A percentile compares a stretch with the other conserved stretches of the same genome.
phyloP scores from a whole-genome alignment of 768 basidiomycete species.

The Leucogyrophana mollusca region DNA sequence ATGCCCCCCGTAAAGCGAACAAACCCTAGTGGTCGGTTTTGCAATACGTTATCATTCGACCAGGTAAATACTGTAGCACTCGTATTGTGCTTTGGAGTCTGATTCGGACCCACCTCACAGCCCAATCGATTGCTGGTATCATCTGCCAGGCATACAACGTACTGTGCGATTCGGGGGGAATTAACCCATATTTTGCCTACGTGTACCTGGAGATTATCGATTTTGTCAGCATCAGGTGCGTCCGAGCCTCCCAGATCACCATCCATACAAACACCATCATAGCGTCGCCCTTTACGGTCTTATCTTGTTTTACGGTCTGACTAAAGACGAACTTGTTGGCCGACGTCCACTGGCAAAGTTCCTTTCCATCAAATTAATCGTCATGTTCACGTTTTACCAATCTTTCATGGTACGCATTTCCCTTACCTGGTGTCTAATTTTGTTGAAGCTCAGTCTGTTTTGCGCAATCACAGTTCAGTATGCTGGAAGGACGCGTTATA shows the following conservation, averaged over 20 bases:
- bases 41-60: constrained; percentile 82
- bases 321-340: constrained; percentile 74
- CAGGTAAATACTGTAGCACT: constrained; percentile 31
- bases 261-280: neutral
- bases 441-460: neutral
- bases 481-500: constrained; percentile 69
- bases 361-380: constrained; percentile 80
- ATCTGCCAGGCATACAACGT: constrained; percentile 69
- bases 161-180: constrained; percentile 66
- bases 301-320: constrained; percentile 79
- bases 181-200: constrained; percentile 57
- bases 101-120: constrained; percentile 1
- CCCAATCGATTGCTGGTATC: constrained; percentile 68
- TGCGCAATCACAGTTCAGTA: constrained; percentile 48
- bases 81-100: neutral
- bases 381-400: constrained; percentile 90
- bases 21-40: constrained; percentile 75
- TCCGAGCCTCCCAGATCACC: neutral
- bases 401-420: constrained; percentile 59
- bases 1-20: constrained; percentile 1
- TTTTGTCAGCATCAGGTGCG: constrained; percentile 79
- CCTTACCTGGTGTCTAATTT: neutral
- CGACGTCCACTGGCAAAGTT: constrained; percentile 83
- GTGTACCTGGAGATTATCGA: constrained; percentile 73
- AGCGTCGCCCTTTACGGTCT: constrained; percentile 87